These are phyloP conservation scores for Anthoceros angustus DNA, from an alignment of 225 moss, liverwort and hornwort species.

Conservation along the genomic window DNA sequence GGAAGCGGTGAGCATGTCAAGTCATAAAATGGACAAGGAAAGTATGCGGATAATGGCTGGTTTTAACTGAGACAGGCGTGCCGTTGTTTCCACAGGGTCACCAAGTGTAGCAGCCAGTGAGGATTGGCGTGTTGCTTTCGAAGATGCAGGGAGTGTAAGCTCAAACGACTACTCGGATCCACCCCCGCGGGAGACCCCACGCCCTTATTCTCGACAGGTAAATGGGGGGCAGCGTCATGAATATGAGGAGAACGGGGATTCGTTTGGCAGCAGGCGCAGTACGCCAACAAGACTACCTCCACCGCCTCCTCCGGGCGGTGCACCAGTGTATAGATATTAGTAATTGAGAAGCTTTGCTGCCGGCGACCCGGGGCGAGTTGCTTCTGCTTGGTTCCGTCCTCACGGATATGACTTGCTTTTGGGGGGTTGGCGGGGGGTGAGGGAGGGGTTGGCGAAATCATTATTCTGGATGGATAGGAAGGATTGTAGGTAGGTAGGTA, in stretches of 20 bases:
- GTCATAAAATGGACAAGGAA: too few relatives aligned
- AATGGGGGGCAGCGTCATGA: conserved; percentile 29
- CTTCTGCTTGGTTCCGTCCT: too few relatives aligned
- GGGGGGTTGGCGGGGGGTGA: too few relatives aligned
- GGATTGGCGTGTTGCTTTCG: conserved; percentile 88
- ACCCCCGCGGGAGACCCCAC: conserved; percentile 28
- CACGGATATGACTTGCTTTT: too few relatives aligned
- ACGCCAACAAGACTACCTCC: conserved; percentile 51
- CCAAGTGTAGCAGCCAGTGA: conserved; percentile 34
- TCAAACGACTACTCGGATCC: conserved; percentile 26
- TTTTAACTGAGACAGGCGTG: background rate
- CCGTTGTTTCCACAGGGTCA: conserved; percentile 10
- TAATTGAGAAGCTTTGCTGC: background rate
- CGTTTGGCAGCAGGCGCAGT: conserved; percentile 33
- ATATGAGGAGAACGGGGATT: conserved; percentile 54
- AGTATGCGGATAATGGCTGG: conserved; percentile 24
- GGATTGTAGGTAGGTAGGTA: background rate
- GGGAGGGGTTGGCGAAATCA: too few relatives aligned
- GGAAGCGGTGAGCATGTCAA: background rate
- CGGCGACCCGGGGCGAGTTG: too few relatives aligned
- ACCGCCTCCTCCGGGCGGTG: conserved; percentile 30
- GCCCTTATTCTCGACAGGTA: conserved; percentile 18
- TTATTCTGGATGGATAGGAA: background rate
- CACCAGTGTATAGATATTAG: conserved; percentile 5
- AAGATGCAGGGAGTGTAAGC: conserved; percentile 52